Base-by-base conservation (phyloP, 2,329 filamentous ascomycete genomes). In the Colletotrichum graminicola region DNA sequence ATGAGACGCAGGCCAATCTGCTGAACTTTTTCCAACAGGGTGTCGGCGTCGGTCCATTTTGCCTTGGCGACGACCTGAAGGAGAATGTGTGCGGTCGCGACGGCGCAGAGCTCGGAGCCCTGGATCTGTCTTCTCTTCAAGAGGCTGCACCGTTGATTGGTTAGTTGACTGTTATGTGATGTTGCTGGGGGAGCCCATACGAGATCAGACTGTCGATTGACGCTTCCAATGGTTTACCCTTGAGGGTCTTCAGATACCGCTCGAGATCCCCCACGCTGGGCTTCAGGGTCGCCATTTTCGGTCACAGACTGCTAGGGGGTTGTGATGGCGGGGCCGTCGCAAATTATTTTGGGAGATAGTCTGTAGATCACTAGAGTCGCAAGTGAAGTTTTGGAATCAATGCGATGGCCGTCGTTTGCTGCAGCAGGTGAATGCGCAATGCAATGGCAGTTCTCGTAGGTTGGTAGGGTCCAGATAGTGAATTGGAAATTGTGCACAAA, bases 91-190 rank as follows among this genome's bases (percentile, higher is more conserved):
- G 95, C 93, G 3, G 95, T 98, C 73, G 95, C 95, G 71, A 96
- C 90, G 68, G 96, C 96, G 82, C 95, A 98, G 80, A 93, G 90
- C 80, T 96, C 91, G 57, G 95, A 94, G 75, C 94, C 94, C 73
- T 89, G 90, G 78, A 99, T 97, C 79, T 98, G 95, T 76, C 95
- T 88, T 79, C 95, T 88, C 82, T 97, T 98, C 75, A 99, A 88
- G 26, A 98, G 90, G 63, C 94, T 96, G 76, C 8, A 18, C 43
- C 11, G 5, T 55, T 59, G 39, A 71, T 73, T 45, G 23, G 62
- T 71, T 62, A 71, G 71, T 52, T n/a, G 41, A 57, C 23, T 36
- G 26, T 26, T 18, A 29, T 4, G 51, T 6, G 41, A n/a, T 56
- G 43, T 34, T 41, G 14, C 71, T 47, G 66, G 73, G 63, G 73